Conservation (phyloP, 768 basidiomycete genomes). For the Lactarius hatsudake region DNA sequence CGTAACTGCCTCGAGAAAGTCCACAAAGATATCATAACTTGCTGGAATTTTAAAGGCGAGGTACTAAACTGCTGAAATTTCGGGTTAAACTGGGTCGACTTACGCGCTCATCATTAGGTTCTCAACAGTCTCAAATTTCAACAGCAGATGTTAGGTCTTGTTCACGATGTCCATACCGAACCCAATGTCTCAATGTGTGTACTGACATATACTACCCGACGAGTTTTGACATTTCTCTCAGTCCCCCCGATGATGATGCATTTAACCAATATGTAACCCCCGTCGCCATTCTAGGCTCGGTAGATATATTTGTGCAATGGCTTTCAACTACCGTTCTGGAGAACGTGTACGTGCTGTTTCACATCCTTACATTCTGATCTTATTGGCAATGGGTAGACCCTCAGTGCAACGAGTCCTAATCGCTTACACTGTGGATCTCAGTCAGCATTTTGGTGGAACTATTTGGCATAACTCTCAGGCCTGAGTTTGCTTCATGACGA, state of each 20-base stretch:
- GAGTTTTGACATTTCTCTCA: neutral
- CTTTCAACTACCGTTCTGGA: too few relatives aligned
- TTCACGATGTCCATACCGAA: neutral
- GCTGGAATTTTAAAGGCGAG: neutral
- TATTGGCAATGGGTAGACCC: neutral
- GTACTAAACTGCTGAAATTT: neutral
- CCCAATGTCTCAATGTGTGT: neutral
- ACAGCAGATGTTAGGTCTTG: neutral
- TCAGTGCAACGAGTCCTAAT: neutral
- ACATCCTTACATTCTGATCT: neutral
- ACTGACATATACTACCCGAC: neutral
- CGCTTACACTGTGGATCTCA: neutral
- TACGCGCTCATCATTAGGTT: neutral
- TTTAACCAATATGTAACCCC: too few relatives aligned
- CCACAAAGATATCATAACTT: neutral
- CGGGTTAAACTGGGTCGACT: neutral
- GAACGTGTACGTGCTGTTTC: too few relatives aligned
- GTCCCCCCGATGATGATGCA: too few relatives aligned
- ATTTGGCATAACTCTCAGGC: neutral
- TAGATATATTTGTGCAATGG: too few relatives aligned
- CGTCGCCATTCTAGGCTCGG: too few relatives aligned
- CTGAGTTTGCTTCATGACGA: neutral
- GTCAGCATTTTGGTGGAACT: neutral
- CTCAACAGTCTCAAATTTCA: neutral
- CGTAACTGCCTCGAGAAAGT: neutral